Conservation (phyloP, 495 filamentous ascomycete genomes). For the Melanomma pulvis-pyrius region DNA sequence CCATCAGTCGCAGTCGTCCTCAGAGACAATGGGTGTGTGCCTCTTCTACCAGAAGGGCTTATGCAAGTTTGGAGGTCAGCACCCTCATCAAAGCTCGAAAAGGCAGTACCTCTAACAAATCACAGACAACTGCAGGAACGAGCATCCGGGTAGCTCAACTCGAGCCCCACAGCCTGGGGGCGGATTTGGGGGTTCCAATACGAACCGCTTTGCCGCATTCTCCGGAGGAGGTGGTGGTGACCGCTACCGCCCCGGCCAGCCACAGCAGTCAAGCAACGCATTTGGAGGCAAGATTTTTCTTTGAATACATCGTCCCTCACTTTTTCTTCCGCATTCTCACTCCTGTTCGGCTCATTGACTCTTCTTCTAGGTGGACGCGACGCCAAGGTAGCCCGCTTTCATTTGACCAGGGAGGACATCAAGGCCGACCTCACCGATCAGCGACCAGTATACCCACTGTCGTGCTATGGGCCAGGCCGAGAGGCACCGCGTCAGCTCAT, state of each 20-base stretch:
- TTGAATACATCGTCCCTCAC: not conserved
- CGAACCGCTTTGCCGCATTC: not conserved
- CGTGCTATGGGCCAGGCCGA: slow-evolving; percentile 72
- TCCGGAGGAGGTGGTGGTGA: slow-evolving; percentile 43
- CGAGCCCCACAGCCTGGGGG: slow-evolving; percentile 49
- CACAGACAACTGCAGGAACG: slow-evolving; percentile 57
- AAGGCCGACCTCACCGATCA: slow-evolving; percentile 67
- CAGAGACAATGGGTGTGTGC: slow-evolving; percentile 55
- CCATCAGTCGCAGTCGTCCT: not conserved
- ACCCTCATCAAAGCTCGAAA: not conserved
- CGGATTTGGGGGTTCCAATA: slow-evolving; percentile 43
- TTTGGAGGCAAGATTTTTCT: slow-evolving; percentile 17
- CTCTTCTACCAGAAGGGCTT: slow-evolving; percentile 70
- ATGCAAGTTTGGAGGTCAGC: slow-evolving; percentile 65
- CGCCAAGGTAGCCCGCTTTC: not conserved
- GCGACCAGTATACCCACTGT: slow-evolving; percentile 79
- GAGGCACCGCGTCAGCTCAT: slow-evolving; percentile 78
- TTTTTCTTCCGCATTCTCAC: not conserved
- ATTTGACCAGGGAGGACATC: slow-evolving; percentile 59
- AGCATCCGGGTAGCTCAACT: slow-evolving; percentile 54
- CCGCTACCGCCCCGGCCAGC: slow-evolving; percentile 19
- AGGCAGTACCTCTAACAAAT: not conserved
- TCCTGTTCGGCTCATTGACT: not conserved
- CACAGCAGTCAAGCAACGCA: slow-evolving; percentile 6
- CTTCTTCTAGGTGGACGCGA: not conserved